These are phyloP conservation scores for Neonectria sp. DNA, from an alignment of 2,329 filamentous ascomycete species.

Conservation along the genomic window DNA sequence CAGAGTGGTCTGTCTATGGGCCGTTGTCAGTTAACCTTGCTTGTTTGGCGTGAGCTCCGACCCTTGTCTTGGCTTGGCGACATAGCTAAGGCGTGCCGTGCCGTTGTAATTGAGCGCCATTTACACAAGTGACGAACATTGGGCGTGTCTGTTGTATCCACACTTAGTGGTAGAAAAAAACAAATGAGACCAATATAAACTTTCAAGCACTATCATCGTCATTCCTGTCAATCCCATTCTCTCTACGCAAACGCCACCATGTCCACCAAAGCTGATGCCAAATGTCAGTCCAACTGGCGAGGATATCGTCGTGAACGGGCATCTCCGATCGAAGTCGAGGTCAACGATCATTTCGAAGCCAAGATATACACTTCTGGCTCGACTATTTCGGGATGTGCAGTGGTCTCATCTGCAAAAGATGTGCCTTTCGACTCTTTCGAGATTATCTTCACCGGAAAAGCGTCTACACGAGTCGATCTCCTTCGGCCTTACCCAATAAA, in stretches of 20 bases:
- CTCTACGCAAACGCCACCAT: not conserved
- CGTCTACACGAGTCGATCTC: constrained; percentile 30
- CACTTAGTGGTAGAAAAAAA: not conserved
- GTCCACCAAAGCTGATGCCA: not conserved
- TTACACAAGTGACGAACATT: not conserved
- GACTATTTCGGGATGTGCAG: constrained; percentile 30
- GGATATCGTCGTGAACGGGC: constrained; percentile 22
- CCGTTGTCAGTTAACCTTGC: too few relatives aligned
- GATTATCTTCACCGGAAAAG: constrained; percentile 28
- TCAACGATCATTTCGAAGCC: constrained; percentile 39
- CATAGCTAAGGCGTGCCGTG: not conserved
- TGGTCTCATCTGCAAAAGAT: constrained; percentile 16
- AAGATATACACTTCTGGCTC: constrained; percentile 42
- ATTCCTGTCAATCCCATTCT: not conserved
- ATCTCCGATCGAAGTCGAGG: constrained; percentile 29
- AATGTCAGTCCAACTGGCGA: constrained; percentile 1
- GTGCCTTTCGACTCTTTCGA: constrained; percentile 36
- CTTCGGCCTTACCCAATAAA: constrained; percentile 30
- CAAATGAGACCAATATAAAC: not conserved
- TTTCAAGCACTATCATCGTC: not conserved
- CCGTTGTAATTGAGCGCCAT: not conserved
- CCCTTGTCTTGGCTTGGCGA: not conserved
- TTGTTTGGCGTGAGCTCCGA: not conserved
- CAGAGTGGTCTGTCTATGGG: not conserved
- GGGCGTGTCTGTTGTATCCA: not conserved